Evolutionary conservation across 2,329 filamentous ascomycete species (phyloP).

Genomic region (Metarhizium robertsii): DNA sequence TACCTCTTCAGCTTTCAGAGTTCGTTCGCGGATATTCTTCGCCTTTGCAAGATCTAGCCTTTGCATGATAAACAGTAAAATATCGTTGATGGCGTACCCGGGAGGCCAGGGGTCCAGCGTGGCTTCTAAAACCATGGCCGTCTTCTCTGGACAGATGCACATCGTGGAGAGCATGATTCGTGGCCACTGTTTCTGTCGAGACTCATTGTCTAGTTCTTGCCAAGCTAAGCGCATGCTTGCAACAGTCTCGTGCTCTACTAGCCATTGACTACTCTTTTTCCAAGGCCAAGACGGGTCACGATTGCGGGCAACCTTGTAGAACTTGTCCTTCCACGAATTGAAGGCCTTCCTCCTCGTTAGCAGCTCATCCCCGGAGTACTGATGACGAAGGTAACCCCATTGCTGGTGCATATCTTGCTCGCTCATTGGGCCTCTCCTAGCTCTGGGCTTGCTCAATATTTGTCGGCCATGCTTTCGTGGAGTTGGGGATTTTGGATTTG

Average conservation of each 20-base stretch:
- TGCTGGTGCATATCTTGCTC: constrained; percentile 12
- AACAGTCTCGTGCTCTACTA: constrained; percentile 20
- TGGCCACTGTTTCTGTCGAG: constrained; percentile 21
- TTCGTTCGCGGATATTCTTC: constrained; percentile 12
- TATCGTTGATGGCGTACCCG: constrained; percentile 29
- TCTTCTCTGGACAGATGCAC: constrained; percentile 20
- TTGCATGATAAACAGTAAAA: constrained; percentile 21
- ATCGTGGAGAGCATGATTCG: constrained; percentile 27
- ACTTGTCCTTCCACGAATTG: constrained; percentile 20
- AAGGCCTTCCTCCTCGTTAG: constrained; percentile 14
- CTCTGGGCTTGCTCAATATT: neutral
- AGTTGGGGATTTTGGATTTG: neutral
- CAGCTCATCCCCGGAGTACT: constrained; percentile 14
- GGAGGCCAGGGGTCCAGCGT: constrained; percentile 26
- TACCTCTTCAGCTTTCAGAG: constrained; percentile 19
- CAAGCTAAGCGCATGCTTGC: constrained; percentile 25
- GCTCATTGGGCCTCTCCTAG: neutral
- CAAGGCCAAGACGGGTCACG: constrained; percentile 14
- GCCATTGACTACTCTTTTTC: constrained; percentile 17
- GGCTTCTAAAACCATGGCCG: constrained; percentile 24
- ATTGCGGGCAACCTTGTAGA: constrained; percentile 11
- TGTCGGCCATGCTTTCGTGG: neutral
- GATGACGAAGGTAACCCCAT: constrained; percentile 24
- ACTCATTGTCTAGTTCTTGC: constrained; percentile 16
- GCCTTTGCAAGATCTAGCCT: constrained; percentile 10